Conservation (phyloP, 225 moss, liverwort and hornwort species). For the Sphagnum tenellum region DNA sequence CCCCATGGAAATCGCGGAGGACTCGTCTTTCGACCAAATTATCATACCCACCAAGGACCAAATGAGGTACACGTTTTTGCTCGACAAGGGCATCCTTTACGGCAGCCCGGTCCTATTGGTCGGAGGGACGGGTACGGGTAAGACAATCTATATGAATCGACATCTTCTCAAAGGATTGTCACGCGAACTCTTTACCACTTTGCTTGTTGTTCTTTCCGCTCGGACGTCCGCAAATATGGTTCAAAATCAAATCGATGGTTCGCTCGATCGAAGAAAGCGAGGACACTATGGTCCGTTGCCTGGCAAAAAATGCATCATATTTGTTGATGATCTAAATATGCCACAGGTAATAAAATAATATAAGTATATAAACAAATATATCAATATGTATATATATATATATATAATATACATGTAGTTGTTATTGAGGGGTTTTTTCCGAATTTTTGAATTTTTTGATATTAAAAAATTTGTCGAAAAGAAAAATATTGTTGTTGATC, state of each 20-base stretch:
- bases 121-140: slow-evolving; percentile 78
- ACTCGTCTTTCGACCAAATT: slow-evolving; percentile 65
- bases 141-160: slow-evolving; percentile 60
- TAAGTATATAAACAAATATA: background rate
- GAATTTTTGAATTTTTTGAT: too few relatives aligned
- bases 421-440: too few relatives aligned
- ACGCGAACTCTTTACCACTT: slow-evolving; percentile 41
- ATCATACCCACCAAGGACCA: slow-evolving; percentile 90
- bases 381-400: background rate
- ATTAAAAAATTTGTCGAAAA: too few relatives aligned
- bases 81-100: slow-evolving; percentile 57
- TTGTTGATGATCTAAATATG: slow-evolving; percentile 87
- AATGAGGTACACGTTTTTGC: slow-evolving; percentile 68
- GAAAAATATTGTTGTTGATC: too few relatives aligned
- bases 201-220: slow-evolving; percentile 73
- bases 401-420: background rate
- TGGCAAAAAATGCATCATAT: slow-evolving; percentile 70
- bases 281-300: slow-evolving; percentile 52
- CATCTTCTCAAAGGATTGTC: slow-evolving; percentile 71
- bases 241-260: slow-evolving; percentile 77
- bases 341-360: slow-evolving; percentile 43
- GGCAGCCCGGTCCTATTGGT: slow-evolving; percentile 63
- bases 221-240: slow-evolving; percentile 79
- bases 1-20: slow-evolving; percentile 41
- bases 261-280: slow-evolving; percentile 58